A percentile compares a stretch with the other conserved stretches of the same genome.
These are phyloP conservation scores for Fusarium camptoceras DNA, from an alignment of 2,329 filamentous ascomycete genomes.

Conservation along the genomic window DNA sequence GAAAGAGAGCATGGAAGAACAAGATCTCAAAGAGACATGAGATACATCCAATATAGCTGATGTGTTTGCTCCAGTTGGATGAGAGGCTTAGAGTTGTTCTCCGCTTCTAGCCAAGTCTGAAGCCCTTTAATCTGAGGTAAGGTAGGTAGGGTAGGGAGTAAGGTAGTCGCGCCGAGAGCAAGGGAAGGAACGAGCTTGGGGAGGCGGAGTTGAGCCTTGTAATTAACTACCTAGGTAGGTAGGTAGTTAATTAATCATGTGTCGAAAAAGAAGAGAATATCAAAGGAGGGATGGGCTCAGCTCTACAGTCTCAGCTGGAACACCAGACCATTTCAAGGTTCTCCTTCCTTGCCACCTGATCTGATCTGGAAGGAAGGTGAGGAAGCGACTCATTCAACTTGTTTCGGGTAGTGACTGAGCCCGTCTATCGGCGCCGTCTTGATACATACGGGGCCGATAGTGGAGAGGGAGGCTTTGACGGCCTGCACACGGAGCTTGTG, in stretches of 20 bases:
- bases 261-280: background rate
- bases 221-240: background rate
- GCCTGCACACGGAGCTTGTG: constrained; percentile 13
- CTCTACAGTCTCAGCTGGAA: background rate
- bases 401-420: background rate
- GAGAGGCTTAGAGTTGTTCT: constrained; percentile 36
- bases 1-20: background rate
- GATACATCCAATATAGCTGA: constrained; percentile 10
- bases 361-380: background rate
- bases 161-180: constrained; percentile 1
- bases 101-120: constrained; percentile 28
- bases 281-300: constrained; percentile 3
- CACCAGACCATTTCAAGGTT: background rate
- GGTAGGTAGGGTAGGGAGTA: constrained; percentile 16
- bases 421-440: constrained; percentile 24
- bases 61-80: constrained; percentile 13
- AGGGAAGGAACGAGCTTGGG: background rate
- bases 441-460: constrained; percentile 13
- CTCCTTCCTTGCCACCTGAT: constrained; percentile 31
- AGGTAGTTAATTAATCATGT: background rate
- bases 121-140: constrained; percentile 22
- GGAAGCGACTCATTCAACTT: background rate
- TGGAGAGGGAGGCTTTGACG: constrained; percentile 6
- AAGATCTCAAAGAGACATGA: constrained; percentile 10
- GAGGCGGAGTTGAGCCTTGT: constrained; percentile 23